Conservation (phyloP, 345 rosid species). For the Corchorus olitorius region DNA sequence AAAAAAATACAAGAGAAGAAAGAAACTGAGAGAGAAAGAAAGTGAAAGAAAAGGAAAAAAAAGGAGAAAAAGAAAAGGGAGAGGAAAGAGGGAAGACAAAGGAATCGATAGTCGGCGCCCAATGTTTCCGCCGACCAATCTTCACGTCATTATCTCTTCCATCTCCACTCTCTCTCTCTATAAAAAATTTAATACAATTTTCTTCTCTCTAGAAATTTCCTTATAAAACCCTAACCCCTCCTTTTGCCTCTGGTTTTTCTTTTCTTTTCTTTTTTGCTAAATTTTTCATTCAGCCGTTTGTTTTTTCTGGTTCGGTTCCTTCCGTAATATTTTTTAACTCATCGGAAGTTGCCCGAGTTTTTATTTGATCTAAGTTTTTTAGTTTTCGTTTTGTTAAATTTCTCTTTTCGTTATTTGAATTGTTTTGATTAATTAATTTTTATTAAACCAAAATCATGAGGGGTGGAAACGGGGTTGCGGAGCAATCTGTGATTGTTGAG, state of each 20-base stretch:
- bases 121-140: constrained; percentile 56
- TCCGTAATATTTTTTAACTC: constrained; percentile 48
- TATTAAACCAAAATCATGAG: constrained; percentile 34
- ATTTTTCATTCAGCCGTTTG: not conserved
- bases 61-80: not conserved
- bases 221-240: constrained; percentile 31
- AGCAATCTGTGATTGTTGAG: constrained; percentile 48
- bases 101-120: constrained; percentile 60
- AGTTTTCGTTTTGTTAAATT: constrained; percentile 3
- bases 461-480: constrained; percentile 28
- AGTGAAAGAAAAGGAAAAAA: not conserved
- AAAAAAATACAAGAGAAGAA: not conserved
- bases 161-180: constrained; percentile 21
- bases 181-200: not conserved
- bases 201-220: constrained; percentile 4
- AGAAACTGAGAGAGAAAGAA: not conserved
- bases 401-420: not conserved
- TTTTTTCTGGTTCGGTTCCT: constrained; percentile 33
- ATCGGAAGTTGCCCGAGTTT: constrained; percentile 53
- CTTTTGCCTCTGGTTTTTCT: not conserved
- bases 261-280: not conserved
- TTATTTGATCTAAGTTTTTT: constrained; percentile 30
- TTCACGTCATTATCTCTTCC: constrained; percentile 29
- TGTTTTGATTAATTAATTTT: not conserved
- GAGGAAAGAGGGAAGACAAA: constrained; percentile 34